Evolutionary conservation across 2,329 filamentous ascomycete species (phyloP).

Genomic region (Pseudogymnoascus sp.): DNA sequence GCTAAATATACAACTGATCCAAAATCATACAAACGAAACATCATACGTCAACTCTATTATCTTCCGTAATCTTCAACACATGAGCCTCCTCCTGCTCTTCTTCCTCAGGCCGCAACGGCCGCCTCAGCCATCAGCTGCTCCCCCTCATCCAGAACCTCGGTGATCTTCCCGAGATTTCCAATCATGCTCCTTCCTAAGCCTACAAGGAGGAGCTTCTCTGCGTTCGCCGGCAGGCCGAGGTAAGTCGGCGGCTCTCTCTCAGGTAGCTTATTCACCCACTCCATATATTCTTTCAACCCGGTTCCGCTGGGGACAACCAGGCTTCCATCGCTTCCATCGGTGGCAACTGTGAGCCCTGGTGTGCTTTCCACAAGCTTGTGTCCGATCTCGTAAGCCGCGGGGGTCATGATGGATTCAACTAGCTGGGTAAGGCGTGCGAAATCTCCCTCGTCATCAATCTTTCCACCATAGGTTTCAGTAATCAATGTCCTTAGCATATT

Average conservation of each 20-base stretch:
- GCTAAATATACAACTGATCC: slow-evolving; percentile 8
- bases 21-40: slow-evolving; percentile 9
- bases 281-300: slow-evolving; percentile 73
- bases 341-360: background rate
- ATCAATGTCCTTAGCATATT: slow-evolving; percentile 87
- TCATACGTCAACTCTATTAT: background rate
- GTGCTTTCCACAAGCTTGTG: slow-evolving; percentile 73
- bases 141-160: slow-evolving; percentile 83
- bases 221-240: slow-evolving; percentile 85
- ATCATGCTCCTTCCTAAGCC: slow-evolving; percentile 81
- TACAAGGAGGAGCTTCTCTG: slow-evolving; percentile 88
- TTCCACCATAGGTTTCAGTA: slow-evolving; percentile 93
- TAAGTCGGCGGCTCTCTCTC: slow-evolving; percentile 96
- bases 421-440: slow-evolving; percentile 65
- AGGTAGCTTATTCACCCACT: slow-evolving; percentile 84
- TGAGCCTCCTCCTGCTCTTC: background rate
- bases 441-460: slow-evolving; percentile 87
- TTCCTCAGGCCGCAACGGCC: slow-evolving; percentile 13
- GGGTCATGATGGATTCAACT: slow-evolving; percentile 71
- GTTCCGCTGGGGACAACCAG: slow-evolving; percentile 74
- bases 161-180: slow-evolving; percentile 73
- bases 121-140: slow-evolving; percentile 77
- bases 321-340: slow-evolving; percentile 40
- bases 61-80: slow-evolving; percentile 6
- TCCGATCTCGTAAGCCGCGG: slow-evolving; percentile 82